Percentiles rank a stretch among this genome's conserved stretches.
Conservation (phyloP, 331 rosid species). For the Cucumis variabilis region DNA sequence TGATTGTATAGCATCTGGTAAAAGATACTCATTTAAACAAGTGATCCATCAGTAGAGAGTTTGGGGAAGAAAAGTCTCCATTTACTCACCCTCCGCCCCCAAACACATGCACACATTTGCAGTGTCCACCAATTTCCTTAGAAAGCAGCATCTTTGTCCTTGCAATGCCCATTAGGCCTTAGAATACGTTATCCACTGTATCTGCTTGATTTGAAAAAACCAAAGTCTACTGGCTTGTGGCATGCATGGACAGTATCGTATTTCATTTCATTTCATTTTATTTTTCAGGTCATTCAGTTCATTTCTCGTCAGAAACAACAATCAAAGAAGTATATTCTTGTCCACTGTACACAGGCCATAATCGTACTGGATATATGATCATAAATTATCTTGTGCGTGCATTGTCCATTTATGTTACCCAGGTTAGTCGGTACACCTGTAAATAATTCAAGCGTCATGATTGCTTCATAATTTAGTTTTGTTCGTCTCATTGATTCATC, state of each 20-base stretch:
- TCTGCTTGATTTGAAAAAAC: not conserved
- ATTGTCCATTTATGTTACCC: conserved; percentile 61
- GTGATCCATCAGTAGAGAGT: conserved; percentile 95
- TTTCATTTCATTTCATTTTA: not conserved
- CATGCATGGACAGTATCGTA: not conserved
- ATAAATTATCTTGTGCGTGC: conserved; percentile 87
- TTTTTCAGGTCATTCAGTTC: conserved; percentile 65
- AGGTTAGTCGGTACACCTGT: conserved; percentile 57
- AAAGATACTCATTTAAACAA: conserved; percentile 96
- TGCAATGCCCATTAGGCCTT: not conserved
- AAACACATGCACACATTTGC: not conserved
- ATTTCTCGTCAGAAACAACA: conserved; percentile 83
- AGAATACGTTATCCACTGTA: not conserved
- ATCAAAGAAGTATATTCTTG: conserved; percentile 82
- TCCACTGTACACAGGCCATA: conserved; percentile 98
- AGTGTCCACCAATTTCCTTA: not conserved
- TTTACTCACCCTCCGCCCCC: not conserved
- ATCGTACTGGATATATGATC: conserved; percentile 97
- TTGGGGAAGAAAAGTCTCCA: conserved; percentile 65
- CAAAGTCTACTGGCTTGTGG: not conserved
- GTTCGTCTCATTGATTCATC: conserved; percentile 20
- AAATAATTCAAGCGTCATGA: conserved; percentile 27
- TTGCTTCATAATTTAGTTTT: conserved; percentile 22
- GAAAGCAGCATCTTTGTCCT: not conserved
- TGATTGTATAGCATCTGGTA: conserved; percentile 83